Evolutionary conservation across 805 yeast species (phyloP).

Genomic region (Candida maesae): DNA sequence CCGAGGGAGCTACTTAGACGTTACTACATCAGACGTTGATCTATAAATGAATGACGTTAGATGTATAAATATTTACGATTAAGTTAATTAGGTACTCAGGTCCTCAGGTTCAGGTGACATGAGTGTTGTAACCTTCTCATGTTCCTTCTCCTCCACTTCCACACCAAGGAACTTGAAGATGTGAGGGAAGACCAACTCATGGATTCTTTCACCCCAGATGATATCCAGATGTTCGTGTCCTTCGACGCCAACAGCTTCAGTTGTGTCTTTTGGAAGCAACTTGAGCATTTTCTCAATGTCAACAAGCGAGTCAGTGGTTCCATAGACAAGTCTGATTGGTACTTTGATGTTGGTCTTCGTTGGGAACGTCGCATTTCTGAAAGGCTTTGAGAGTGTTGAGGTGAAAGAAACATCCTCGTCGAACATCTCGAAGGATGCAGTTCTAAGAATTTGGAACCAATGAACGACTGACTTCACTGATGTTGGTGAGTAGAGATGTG

Average conservation of each 20-base stretch:
- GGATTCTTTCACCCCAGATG: constrained; percentile 78
- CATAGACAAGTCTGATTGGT: constrained; percentile 79
- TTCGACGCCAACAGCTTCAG: constrained; percentile 52
- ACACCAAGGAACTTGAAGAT: constrained; percentile 33
- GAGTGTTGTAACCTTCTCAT: constrained; percentile 9
- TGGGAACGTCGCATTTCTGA: constrained; percentile 42
- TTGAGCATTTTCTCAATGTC: constrained; percentile 72
- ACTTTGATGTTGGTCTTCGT: constrained; percentile 58
- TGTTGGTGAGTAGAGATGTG: constrained; percentile 87
- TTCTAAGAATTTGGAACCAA: constrained; percentile 87
- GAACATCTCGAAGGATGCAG: constrained; percentile 82
- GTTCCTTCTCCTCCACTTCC: constrained; percentile 12
- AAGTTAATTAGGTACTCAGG: background rate
- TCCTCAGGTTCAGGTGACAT: background rate
- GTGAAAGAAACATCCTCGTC: constrained; percentile 53
- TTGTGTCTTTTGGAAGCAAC: constrained; percentile 55
- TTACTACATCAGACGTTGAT: no score
- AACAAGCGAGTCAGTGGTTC: constrained; percentile 77
- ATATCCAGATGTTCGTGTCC: constrained; percentile 89
- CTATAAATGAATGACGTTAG: background rate
- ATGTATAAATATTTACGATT: background rate
- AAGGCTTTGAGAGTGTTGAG: constrained; percentile 33
- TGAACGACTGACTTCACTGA: constrained; percentile 92
- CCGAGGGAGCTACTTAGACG: no score
- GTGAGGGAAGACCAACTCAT: constrained; percentile 39